Evolutionary conservation across 1,284 basidiomycete species (phyloP), one percentile per base, ranked within the genome.

Genomic region (Ustilago loliicola): DNA sequence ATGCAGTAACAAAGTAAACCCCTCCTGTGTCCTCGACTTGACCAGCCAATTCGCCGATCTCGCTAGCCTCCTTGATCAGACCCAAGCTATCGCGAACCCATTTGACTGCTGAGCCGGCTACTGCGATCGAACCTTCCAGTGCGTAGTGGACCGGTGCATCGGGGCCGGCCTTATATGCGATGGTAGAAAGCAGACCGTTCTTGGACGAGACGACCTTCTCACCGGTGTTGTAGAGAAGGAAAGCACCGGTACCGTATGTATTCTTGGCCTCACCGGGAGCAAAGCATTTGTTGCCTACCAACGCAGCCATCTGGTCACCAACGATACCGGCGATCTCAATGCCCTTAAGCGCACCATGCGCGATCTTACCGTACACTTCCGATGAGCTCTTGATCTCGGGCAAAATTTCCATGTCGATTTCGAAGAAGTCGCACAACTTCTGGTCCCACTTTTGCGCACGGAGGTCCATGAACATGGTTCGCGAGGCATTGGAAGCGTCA

Each of bases 1-100:
- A 97, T 10, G 94, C 96, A 0, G 96, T 96, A 45, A 99, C 96
- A 84, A 99, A 99, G 89, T 95, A 98, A 40, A 98, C 90, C n/a
- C 96, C 96, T 51, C 93, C 96, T 0, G 94, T 93, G 83, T 93
- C 91, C 19, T 91, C 88, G 50, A 93, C 94, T 51, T 91, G 90
- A 6, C 90, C 91, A 1, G 95, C 96, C 45, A 98, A 90, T 19
- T 89, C 89, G 83, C 98, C 97, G 82, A 98, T 93, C 70, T 98
- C 94, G 21, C 87, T 87, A 0, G 95, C 93, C 45, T 92, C 90
- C 50, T 91, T 87, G 83, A 99, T 96, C 77, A 99, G 87, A 27
- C 89, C 88, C 89, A 99, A 91, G 40, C 93, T 92, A 88, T 99
- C 97, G 30, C 96, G 92, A 11, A 99, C 89, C 91, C 96, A 99